Evolutionary conservation across 345 rosid genomes (phyloP).

Genomic region (Boechera divaricarpa): DNA sequence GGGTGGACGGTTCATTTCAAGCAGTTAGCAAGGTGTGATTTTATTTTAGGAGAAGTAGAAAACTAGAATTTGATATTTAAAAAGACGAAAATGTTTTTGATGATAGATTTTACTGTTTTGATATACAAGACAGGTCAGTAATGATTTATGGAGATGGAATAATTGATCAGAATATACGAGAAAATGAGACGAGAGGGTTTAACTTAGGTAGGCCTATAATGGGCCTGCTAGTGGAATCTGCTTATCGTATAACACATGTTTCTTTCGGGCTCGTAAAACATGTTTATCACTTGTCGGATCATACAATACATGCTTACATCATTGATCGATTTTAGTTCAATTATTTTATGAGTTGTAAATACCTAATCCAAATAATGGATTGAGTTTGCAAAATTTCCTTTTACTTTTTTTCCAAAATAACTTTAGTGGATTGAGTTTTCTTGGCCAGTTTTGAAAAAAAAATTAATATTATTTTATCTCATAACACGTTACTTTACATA

Average conservation of each 20-base stretch:
- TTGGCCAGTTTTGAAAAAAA: too few relatives aligned
- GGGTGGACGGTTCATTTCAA: constrained; percentile 21
- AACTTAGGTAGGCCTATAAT: background rate
- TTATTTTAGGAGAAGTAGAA: background rate
- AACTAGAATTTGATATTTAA: background rate
- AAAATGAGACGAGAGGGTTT: background rate
- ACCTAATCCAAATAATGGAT: too few relatives aligned
- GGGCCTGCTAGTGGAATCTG: constrained; percentile 8
- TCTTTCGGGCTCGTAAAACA: background rate
- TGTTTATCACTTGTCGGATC: background rate
- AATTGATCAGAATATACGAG: background rate
- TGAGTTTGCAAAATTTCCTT: too few relatives aligned
- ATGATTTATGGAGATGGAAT: background rate
- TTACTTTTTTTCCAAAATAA: too few relatives aligned
- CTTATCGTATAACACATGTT: background rate
- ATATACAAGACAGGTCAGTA: background rate
- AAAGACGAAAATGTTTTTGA: background rate
- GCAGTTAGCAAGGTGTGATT: background rate
- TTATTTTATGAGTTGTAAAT: background rate
- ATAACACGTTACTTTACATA: too few relatives aligned
- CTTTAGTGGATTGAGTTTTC: too few relatives aligned
- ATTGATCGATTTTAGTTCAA: background rate
- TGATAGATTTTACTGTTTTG: background rate
- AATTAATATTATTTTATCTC: too few relatives aligned
- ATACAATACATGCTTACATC: background rate